Percentiles rank a stretch among this genome's conserved stretches.
Evolutionary conservation across 371 early-diverging fungal species (phyloP).

Genomic region (Catenaria anguillulae): DNA sequence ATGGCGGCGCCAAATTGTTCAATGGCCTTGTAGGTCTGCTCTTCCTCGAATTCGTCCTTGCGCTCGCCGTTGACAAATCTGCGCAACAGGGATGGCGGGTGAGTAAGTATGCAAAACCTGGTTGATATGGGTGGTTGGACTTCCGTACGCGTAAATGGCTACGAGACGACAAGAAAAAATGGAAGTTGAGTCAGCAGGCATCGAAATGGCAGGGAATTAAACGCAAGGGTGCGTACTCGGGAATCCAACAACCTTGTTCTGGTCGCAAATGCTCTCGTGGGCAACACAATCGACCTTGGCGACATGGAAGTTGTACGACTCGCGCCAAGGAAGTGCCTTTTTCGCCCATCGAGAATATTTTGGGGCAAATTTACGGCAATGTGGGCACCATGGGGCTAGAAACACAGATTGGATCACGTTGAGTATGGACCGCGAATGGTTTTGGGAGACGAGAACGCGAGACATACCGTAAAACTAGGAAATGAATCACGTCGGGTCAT

Average conservation of each 20-base stretch:
- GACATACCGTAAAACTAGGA: background rate
- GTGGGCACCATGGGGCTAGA: constrained; percentile 6
- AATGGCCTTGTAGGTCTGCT: background rate
- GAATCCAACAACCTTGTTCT: background rate
- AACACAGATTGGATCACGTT: no score
- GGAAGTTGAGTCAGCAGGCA: no score
- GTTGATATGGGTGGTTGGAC: no score
- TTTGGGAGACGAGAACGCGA: background rate
- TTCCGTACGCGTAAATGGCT: no score
- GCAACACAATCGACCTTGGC: constrained; percentile 1
- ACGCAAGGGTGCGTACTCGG: constrained; percentile 1
- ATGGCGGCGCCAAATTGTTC: background rate
- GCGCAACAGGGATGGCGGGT: background rate
- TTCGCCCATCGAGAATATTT: background rate
- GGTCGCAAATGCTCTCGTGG: background rate
- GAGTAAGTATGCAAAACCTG: no score
- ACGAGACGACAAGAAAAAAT: no score
- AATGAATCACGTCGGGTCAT: background rate
- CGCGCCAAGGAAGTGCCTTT: background rate
- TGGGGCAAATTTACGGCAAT: constrained; percentile 4
- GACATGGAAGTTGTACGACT: background rate
- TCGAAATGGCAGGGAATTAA: no score
- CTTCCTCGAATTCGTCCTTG: constrained; percentile 1
- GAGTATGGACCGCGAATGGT: no score
- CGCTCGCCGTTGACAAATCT: background rate